Evolutionary conservation across 805 yeast genomes (phyloP), one percentile per base, ranked within the genome.

Genomic region (Sugiyamaella qingdaonensis): DNA sequence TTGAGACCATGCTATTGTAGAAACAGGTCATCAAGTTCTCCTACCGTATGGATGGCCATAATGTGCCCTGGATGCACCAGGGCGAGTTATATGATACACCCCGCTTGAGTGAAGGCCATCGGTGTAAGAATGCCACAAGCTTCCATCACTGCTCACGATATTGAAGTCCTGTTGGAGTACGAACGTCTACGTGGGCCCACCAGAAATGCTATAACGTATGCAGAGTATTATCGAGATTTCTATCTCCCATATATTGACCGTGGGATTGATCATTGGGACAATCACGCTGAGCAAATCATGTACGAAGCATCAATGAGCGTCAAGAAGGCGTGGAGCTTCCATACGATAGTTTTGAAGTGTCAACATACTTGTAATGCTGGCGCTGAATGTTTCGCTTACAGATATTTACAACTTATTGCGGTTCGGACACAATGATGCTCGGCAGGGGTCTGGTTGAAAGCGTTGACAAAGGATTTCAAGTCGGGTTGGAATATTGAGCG

Each of bases 101-200:
- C 35, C 49, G 49, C 14, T 44, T 54, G 21, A 46, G 19, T 34
- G 49, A 48, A 27, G 58, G 36, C 29, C 55, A 53, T 46, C 64
- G 62, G 72, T 71, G 73, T 50, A 46, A 48, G 18, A 64, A 69
- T 19, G 51, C 68, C 27, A 54, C 63, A 10, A 55, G 67, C 1
- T 67, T 69, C 57, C 73, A 72, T 50, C 71, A 69, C 46, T 47
- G 57, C 64, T 7, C 60, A 60, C 33, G 69, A 69, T 27, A 47
- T 66, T 14, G 67, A 63, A 52, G 24, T 55, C 9, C 54, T 68
- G 43, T 71, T 60, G 61, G 70, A 68, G 47, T 72, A 69, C 58
- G 74, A 72, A 53, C 57, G 59, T 19, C 48, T 55, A 16, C 46
- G 58, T 56, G 54, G 54, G 42, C 47, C 32, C 2, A 50, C 57